Percentiles rank a stretch among this genome's conserved stretches.
These are phyloP conservation scores for apple (Malus domestica) DNA, from an alignment of 306 rosid genomes.

Conservation along the genomic window DNA sequence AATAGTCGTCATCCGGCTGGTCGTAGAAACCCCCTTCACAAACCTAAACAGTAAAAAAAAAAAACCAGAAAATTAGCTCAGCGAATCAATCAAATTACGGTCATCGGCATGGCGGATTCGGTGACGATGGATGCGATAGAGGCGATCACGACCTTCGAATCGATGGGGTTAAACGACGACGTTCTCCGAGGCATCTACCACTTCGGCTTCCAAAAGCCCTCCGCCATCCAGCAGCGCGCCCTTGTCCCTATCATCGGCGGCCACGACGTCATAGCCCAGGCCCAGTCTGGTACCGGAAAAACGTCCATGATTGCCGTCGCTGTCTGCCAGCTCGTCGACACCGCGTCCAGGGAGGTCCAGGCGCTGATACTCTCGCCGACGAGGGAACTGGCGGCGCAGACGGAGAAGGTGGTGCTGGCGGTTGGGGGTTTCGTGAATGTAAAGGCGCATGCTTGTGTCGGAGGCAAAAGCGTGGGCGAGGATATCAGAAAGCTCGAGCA, in stretches of 20 bases:
- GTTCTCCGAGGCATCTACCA: conserved; percentile 80
- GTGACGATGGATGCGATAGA: conserved; percentile 43
- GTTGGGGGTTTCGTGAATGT: conserved; percentile 81
- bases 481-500: conserved; percentile 88
- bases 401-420: conserved; percentile 81
- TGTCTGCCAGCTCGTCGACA: conserved; percentile 82
- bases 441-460: conserved; percentile 84
- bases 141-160: conserved; percentile 71
- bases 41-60: too few species aligned
- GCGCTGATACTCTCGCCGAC: conserved; percentile 89
- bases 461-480: conserved; percentile 92
- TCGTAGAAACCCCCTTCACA: too few species aligned
- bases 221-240: conserved; percentile 95
- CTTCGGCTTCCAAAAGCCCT: conserved; percentile 93
- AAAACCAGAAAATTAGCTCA: too few species aligned
- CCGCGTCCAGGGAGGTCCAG: conserved; percentile 74
- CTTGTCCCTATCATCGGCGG: conserved; percentile 85
- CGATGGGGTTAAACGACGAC: conserved; percentile 84
- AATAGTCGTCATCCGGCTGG: too few species aligned
- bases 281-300: conserved; percentile 98
- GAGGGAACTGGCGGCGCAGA: conserved; percentile 89
- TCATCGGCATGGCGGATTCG: too few species aligned
- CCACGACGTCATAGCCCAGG: conserved; percentile 95
- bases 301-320: conserved; percentile 94
- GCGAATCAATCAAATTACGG: too few species aligned